A percentile compares a stretch with the other conserved stretches of the same genome.
These are phyloP conservation scores for Hysterangium stoloniferum DNA, from an alignment of 768 basidiomycete genomes.

Conservation along the genomic window DNA sequence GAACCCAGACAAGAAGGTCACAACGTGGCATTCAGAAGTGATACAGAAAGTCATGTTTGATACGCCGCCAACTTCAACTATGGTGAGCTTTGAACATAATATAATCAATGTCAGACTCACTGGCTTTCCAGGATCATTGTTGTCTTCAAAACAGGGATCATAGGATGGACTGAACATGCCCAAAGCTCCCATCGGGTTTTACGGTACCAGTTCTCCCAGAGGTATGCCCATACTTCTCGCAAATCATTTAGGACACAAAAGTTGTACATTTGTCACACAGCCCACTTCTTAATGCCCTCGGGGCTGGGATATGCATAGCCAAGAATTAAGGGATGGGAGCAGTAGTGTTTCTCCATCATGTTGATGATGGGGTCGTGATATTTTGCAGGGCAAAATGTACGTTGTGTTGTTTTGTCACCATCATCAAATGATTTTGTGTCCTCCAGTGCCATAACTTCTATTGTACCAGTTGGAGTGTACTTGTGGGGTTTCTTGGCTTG, in stretches of 20 bases:
- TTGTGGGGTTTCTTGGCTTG: too few species aligned
- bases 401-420: too few species aligned
- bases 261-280: slow-evolving; percentile 7
- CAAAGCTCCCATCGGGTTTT: slow-evolving; percentile 10
- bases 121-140: slow-evolving; percentile 13
- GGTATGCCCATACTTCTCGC: slow-evolving; percentile 13
- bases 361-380: not conserved
- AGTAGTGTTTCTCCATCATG: slow-evolving; percentile 5
- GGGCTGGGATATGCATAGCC: not conserved
- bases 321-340: slow-evolving; percentile 8
- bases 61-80: slow-evolving; percentile 24
- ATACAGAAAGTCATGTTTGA: slow-evolving; percentile 29
- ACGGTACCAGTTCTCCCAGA: slow-evolving; percentile 14
- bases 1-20: slow-evolving; percentile 28
- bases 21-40: slow-evolving; percentile 26
- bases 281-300: slow-evolving; percentile 10
- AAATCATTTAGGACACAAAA: slow-evolving; percentile 10
- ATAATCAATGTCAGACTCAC: slow-evolving; percentile 1
- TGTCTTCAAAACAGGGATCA: slow-evolving; percentile 10
- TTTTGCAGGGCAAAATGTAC: slow-evolving; percentile 8
- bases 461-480: too few species aligned
- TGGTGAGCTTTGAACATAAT: not conserved
- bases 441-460: too few species aligned
- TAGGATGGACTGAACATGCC: not conserved
- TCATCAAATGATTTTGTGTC: too few species aligned